phyloP scores from a whole-genome alignment of 352 stramenopile species.

The Phytophthora fragariae region DNA sequence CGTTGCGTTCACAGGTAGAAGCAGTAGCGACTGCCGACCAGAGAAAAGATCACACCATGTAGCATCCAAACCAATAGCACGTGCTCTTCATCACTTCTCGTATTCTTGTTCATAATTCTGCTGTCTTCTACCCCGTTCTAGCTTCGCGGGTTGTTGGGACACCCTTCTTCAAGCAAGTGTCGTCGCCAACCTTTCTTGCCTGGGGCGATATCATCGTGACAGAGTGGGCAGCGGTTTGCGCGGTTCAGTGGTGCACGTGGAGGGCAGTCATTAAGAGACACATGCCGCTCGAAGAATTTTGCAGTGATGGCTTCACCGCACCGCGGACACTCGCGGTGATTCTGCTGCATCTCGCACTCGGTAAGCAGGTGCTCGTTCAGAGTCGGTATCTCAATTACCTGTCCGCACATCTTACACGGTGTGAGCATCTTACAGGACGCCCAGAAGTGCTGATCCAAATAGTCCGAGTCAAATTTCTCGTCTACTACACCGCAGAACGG shows the following conservation, averaged over 20 bases:
- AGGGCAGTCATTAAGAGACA: conserved; percentile 75
- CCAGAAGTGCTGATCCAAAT: conserved; percentile 94
- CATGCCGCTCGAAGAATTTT: conserved; percentile 88
- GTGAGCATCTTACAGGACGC: conserved; percentile 92
- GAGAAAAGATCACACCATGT: conserved; percentile 12
- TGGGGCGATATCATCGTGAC: conserved; percentile 75
- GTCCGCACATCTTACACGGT: conserved; percentile 92
- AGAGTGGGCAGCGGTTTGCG: conserved; percentile 83
- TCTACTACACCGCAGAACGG: conserved; percentile 92
- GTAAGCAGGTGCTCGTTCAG: conserved; percentile 92
- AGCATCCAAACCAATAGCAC: conserved; percentile 18
- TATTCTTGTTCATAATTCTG: conserved; percentile 30
- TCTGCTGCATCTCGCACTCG: conserved; percentile 89
- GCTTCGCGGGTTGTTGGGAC: conserved; percentile 82
- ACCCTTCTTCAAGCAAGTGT: conserved; percentile 76
- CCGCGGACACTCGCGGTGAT: conserved; percentile 81
- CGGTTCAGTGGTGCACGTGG: conserved; percentile 62
- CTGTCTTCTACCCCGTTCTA: conserved; percentile 30
- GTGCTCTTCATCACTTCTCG: conserved; percentile 29
- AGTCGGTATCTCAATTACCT: conserved; percentile 93
- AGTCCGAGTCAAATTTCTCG: conserved; percentile 89
- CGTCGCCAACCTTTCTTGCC: conserved; percentile 75
- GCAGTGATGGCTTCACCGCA: conserved; percentile 87
- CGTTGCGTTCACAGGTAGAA: not conserved
- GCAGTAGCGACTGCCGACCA: conserved; percentile 7